Conservation (phyloP, 176 grass and related monocot genomes). For the Dactylis glomerata region DNA sequence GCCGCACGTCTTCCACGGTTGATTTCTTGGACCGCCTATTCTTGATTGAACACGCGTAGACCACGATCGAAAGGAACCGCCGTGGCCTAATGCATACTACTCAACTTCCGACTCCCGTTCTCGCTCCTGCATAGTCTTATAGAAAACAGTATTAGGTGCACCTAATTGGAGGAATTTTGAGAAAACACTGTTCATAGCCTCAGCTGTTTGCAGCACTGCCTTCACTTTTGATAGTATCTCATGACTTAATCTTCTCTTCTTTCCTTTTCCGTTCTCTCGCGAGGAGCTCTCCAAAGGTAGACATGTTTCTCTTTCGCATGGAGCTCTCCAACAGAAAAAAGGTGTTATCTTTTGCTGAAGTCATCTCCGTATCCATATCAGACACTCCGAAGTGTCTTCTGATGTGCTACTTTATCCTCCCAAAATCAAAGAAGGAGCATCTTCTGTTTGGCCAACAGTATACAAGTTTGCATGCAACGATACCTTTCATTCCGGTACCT, state of each 20-base stretch:
- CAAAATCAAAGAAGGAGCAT: not conserved
- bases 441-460: not conserved
- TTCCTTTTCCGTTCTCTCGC: not conserved
- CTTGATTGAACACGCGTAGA: too few species aligned
- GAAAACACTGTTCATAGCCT: too few species aligned
- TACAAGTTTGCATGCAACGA: not conserved
- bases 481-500: not conserved
- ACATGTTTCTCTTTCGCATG: not conserved
- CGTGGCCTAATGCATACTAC: too few species aligned
- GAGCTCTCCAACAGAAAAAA: not conserved
- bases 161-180: too few species aligned
- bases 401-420: not conserved
- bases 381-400: slow-evolving; percentile 4
- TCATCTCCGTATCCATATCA: not conserved
- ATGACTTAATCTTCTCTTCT: not conserved
- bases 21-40: slow-evolving; percentile 35
- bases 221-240: not conserved
- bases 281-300: not conserved
- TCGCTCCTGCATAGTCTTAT: too few species aligned
- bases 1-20: slow-evolving; percentile 29
- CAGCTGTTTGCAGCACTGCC: too few species aligned
- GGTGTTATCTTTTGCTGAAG: not conserved
- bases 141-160: too few species aligned
- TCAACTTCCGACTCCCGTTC: too few species aligned
- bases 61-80: too few species aligned